A percentile compares a stretch with the other conserved stretches of the same genome.
Evolutionary conservation across 306 rosid species (phyloP).

Genomic region (Canavalia gladiata): DNA sequence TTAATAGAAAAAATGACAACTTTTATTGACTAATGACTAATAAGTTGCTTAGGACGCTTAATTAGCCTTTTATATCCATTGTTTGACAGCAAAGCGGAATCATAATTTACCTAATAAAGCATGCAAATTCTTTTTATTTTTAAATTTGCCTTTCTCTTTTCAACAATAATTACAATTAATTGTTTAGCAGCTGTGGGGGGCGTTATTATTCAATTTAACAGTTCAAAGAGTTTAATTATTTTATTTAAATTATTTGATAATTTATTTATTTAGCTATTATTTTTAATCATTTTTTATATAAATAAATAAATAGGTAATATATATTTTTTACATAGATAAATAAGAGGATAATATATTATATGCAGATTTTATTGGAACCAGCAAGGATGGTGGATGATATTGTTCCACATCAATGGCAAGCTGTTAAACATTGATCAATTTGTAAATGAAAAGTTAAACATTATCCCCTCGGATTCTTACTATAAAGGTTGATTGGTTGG

Average conservation of each 20-base stretch:
- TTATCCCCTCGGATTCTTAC: conserved; percentile 65
- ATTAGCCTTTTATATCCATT: conserved; percentile 53
- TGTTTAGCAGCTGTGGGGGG: conserved; percentile 53
- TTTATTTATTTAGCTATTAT: no score
- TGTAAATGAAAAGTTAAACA: conserved; percentile 53
- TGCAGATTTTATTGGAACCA: conserved; percentile 29
- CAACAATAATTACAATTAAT: conserved; percentile 10
- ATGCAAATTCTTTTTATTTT: conserved; percentile 45
- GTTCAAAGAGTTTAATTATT: no score
- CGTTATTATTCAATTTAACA: background rate
- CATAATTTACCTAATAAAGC: conserved; percentile 66
- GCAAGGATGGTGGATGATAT: conserved; percentile 41
- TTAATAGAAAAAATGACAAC: conserved; percentile 47
- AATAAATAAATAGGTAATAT: no score
- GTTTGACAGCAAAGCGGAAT: conserved; percentile 62
- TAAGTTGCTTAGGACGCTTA: conserved; percentile 58
- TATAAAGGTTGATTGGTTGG: conserved; percentile 50
- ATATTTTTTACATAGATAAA: no score
- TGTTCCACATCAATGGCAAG: conserved; percentile 50
- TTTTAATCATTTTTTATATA: no score
- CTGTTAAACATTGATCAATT: conserved; percentile 18
- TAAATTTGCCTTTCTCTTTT: conserved; percentile 37
- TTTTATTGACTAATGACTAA: conserved; percentile 47
- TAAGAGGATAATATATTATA: background rate
- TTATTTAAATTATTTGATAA: background rate